Evolutionary conservation across 768 basidiomycete species (phyloP).

Genomic region (Lactarius pseudohatsudake): DNA sequence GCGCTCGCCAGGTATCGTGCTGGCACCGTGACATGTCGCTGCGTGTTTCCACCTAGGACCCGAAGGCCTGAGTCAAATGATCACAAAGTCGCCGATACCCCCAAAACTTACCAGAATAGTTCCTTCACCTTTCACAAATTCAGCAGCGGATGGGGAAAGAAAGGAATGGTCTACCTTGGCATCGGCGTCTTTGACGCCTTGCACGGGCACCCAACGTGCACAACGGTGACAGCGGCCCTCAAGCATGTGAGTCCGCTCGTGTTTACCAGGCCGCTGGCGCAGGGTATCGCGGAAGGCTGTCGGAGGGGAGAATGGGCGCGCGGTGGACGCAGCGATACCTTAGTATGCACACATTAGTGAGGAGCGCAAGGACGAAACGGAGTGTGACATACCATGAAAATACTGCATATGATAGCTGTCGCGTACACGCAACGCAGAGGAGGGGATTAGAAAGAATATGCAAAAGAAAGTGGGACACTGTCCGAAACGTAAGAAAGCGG

Average conservation of each 20-base stretch:
- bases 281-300: constrained; percentile 51
- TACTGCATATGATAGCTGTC: constrained; percentile 82
- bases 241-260: constrained; percentile 56
- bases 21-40: constrained; percentile 67
- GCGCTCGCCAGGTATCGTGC: constrained; percentile 53
- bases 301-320: constrained; percentile 77
- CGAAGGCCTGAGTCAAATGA: background rate
- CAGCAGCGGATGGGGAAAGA: background rate
- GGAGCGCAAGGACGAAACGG: background rate
- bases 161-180: constrained; percentile 51
- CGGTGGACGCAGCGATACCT: constrained; percentile 73
- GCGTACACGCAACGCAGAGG: background rate
- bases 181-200: constrained; percentile 72
- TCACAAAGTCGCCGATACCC: background rate
- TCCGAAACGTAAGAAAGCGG: background rate
- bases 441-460: background rate
- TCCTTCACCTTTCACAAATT: constrained; percentile 57
- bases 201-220: constrained; percentile 64
- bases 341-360: constrained; percentile 1
- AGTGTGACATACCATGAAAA: constrained; percentile 55
- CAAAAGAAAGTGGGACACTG: constrained; percentile 15
- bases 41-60: constrained; percentile 80
- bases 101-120: constrained; percentile 63
- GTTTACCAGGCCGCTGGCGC: constrained; percentile 52
- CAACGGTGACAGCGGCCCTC: constrained; percentile 83